phyloP scores from a whole-genome alignment of 2,329 filamentous ascomycete genomes.

The Ascochyta rabiei region DNA sequence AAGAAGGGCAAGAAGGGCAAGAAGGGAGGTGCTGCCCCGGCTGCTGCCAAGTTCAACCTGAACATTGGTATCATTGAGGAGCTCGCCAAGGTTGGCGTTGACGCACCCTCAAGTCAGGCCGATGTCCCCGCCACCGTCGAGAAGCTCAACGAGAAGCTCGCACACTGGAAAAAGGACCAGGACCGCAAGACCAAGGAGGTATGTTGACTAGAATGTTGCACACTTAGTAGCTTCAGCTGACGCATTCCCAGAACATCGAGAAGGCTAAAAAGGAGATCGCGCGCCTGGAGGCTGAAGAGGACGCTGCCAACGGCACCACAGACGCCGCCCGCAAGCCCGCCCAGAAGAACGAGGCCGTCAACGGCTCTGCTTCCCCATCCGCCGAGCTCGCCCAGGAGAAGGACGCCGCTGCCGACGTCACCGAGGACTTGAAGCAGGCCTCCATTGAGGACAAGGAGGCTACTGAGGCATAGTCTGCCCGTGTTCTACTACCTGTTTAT shows the following conservation, averaged over 20 bases:
- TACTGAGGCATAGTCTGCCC: conserved; percentile 31
- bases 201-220: conserved; percentile 47
- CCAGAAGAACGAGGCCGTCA: conserved; percentile 58
- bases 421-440: conserved; percentile 65
- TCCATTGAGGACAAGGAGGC: conserved; percentile 60
- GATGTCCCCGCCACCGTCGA: conserved; percentile 81
- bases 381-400: conserved; percentile 63
- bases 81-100: conserved; percentile 80
- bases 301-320: conserved; percentile 60
- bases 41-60: conserved; percentile 74
- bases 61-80: conserved; percentile 92
- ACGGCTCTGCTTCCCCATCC: conserved; percentile 58
- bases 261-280: conserved; percentile 97
- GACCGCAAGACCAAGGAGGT: conserved; percentile 88
- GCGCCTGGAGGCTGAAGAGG: conserved; percentile 75
- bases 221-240: not conserved
- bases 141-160: conserved; percentile 91
- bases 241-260: conserved; percentile 76
- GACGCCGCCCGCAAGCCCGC: conserved; percentile 62
- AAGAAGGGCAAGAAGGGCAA: conserved; percentile 91
- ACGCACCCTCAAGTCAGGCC: conserved; percentile 83
- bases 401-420: conserved; percentile 63
- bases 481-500: not conserved
- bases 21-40: conserved; percentile 70
- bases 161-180: conserved; percentile 90